Evolutionary conservation across 2,329 filamentous ascomycete species (phyloP), one percentile per base, ranked within the genome.

Genomic region (Aspergillus eucalypticola): DNA sequence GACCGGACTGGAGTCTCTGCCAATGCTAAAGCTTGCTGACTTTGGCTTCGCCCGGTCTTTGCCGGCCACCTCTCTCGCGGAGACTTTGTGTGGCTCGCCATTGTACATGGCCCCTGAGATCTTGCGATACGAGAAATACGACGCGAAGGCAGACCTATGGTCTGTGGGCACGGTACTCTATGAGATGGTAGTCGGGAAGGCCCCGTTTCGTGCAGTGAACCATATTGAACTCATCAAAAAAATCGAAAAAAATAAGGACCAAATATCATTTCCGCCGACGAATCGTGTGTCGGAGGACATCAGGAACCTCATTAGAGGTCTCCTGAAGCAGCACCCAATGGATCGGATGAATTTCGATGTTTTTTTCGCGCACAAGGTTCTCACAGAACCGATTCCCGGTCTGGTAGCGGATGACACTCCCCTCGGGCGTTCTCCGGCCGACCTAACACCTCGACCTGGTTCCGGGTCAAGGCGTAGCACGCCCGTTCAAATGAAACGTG

Each of bases 61-160:
- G 52, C 94, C 95, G 2, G 88, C 91, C 7, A 96, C 94, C 0
- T 94, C 93, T 5, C 84, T 99, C 64, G 95, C 95, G 10, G 95
- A 99, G 75, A 99, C 95, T 0, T 86, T 99, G 0, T 99, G 95
- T 75, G 95, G 95, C 17, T 98, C 95, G 11, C 95, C 95, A 8
- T 82, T 99, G 25, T 99, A 99, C 79, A 99, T 99, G 95, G 95
- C 95, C 0, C 95, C 95, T 3, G 95, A 99, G 79, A 99, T 99
- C 65, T 82, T 99, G 63, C 88, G 93, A 61, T 99, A 98, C 71
- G 93, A 99, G 75, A 94, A 94, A 71, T 99, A 99, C 76, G 94
- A 96, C 78, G 92, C 94, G 64, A 96, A 96, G 76, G 94, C 93
- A 50, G 95, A 99, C 79, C 81, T 99, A 35, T 99, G 95, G 95